Evolutionary conservation across 2,329 filamentous ascomycete genomes (phyloP), one percentile per base, ranked within the genome.

Genomic region (Fusarium sp.): DNA sequence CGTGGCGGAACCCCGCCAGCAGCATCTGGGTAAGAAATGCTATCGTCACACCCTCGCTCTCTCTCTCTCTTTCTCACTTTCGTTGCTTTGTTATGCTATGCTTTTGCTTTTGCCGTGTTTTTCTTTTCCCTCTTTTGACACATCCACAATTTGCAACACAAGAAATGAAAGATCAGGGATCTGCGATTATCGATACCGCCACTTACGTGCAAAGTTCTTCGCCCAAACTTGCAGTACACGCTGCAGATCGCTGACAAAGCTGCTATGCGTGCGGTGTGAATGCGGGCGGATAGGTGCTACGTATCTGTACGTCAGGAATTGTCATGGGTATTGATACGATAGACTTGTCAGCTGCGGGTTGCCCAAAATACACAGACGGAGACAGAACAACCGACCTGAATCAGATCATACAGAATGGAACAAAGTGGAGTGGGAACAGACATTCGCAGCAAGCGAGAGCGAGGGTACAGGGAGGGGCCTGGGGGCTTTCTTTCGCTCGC

Each of bases 1-100:
- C 75, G 75, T 77, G 75, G 75, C 73, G 60, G 10, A 64, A 59
- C 63, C 68, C 73, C 71, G 66, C 73, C 55, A 56, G 50, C 49
- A 64, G 58, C 24, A 59, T 61, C 66, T 12, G 20, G 15, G 25
- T 30, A 43, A 32, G 40, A 22, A 18, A 6, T 27, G n/a, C 53
- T 50, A 56, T 22, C 14, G 40, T 54, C 73, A 76, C 73, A 59
- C 73, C 73, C 50, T 54, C 10, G 27, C 10, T 4, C 32, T 46
- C 30, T 42, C 40, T 24, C 22, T 29, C 27, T 45, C 32, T 24
- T 20, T 38, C 24, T 43, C n/a, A 25, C 27, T 34, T 38, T 46
- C 34, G 30, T 7, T 63, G 24, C 20, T 47, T 20, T 47, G 45
- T 12, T 47, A n/a, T 30, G 25, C 45, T 50, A n/a, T 47, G 25